A percentile compares a stretch with the other conserved stretches of the same genome.
Evolutionary conservation across 2,329 filamentous ascomycete species (phyloP).

Genomic region (Fonsecaea pedrosoi): DNA sequence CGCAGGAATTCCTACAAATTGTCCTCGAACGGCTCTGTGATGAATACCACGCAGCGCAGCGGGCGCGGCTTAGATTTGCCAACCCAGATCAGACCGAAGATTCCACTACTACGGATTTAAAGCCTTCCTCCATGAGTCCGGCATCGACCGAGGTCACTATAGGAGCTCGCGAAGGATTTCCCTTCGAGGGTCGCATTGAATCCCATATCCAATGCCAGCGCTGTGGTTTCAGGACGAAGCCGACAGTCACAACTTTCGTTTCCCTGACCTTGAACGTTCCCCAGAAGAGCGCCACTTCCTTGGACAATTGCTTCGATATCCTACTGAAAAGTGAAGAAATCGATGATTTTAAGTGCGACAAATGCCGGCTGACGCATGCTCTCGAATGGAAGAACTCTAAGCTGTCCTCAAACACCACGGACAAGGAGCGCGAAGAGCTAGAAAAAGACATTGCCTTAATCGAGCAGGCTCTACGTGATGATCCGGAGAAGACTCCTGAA

Average conservation of each 20-base stretch:
- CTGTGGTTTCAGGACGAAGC: constrained; percentile 87
- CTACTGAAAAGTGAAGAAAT: constrained; percentile 96
- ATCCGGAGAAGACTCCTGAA: constrained; percentile 78
- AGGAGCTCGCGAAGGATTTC: constrained; percentile 71
- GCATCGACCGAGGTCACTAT: constrained; percentile 48
- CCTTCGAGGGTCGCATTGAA: constrained; percentile 88
- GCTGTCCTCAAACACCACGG: constrained; percentile 61
- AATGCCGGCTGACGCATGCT: constrained; percentile 85
- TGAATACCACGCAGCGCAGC: constrained; percentile 85
- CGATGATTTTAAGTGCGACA: constrained; percentile 95
- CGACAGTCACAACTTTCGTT: constrained; percentile 83
- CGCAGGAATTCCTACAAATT: constrained; percentile 95
- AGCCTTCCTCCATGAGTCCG: constrained; percentile 32
- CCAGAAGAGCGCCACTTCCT: constrained; percentile 76
- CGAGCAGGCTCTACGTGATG: constrained; percentile 71
- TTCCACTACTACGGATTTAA: constrained; percentile 48
- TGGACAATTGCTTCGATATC: constrained; percentile 89
- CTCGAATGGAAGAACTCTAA: constrained; percentile 68
- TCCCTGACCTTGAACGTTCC: constrained; percentile 92
- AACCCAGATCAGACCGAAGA: constrained; percentile 38
- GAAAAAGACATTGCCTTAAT: constrained; percentile 69
- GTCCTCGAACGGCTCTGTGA: constrained; percentile 91
- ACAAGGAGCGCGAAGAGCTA: constrained; percentile 59
- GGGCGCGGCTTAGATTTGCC: constrained; percentile 64
- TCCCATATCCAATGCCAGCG: constrained; percentile 94